phyloP scores from a whole-genome alignment of 495 filamentous ascomycete species.

The Friedmanniomyces simplex region DNA sequence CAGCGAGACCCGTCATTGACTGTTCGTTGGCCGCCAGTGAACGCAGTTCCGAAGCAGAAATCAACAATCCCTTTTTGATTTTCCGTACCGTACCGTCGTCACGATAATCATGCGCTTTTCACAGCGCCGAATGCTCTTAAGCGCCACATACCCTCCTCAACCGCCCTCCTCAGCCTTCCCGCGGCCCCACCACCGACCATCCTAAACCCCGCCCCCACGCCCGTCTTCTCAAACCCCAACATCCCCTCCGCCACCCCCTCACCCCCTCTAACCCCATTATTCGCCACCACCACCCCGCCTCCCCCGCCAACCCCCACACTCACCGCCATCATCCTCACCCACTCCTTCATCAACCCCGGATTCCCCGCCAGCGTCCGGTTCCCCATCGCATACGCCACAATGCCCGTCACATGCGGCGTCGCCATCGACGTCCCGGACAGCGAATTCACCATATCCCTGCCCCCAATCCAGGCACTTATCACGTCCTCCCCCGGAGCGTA shows the following conservation, averaged over 20 bases:
- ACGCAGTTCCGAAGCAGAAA: neutral
- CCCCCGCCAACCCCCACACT: constrained; percentile 10
- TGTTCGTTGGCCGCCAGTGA: no score
- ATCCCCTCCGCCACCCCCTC: neutral
- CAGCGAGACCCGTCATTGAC: no score
- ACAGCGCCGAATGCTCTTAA: no score
- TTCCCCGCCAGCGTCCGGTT: constrained; percentile 28
- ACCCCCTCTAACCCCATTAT: constrained; percentile 24
- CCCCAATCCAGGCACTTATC: constrained; percentile 29
- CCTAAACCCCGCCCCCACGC: neutral
- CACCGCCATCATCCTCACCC: constrained; percentile 25
- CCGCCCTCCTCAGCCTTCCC: neutral
- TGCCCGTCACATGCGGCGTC: constrained; percentile 40
- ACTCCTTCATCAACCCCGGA: constrained; percentile 35
- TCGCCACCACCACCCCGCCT: constrained; percentile 20
- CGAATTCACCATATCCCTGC: constrained; percentile 25
- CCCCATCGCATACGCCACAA: constrained; percentile 41
- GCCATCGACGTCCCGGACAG: constrained; percentile 36
- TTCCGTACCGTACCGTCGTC: no score
- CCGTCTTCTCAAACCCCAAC: constrained; percentile 3
- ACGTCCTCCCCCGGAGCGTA: constrained; percentile 36
- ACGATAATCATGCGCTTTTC: neutral
- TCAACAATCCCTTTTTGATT: no score
- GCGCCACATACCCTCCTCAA: no score
- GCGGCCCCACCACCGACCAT: neutral